Percentiles rank a stretch among this genome's conserved stretches.
Evolutionary conservation across 768 basidiomycete species (phyloP).

Genomic region (Hygrocybe punicea): DNA sequence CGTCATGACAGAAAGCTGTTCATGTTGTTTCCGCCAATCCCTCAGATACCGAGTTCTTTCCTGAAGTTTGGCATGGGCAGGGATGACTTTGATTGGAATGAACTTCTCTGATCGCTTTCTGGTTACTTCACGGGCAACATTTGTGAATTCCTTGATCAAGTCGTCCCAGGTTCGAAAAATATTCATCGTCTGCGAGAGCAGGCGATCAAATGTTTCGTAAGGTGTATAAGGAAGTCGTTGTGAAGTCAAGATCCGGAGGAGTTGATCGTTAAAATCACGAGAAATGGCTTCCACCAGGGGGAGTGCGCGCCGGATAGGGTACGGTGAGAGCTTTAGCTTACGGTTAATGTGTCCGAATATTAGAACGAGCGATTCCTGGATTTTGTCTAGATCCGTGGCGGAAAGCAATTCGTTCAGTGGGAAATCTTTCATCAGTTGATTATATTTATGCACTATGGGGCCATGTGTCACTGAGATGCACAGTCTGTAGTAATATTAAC

Average conservation of each 20-base stretch:
- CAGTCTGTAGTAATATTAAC: slow-evolving; percentile 22
- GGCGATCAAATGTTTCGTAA: slow-evolving; percentile 89
- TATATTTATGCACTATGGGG: slow-evolving; percentile 87
- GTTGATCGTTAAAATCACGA: slow-evolving; percentile 93
- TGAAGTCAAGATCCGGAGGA: slow-evolving; percentile 84
- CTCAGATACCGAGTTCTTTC: slow-evolving; percentile 82
- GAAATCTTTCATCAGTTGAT: slow-evolving; percentile 98
- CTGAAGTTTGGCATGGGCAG: slow-evolving; percentile 88
- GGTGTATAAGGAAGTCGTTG: slow-evolving; percentile 92
- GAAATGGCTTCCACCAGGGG: slow-evolving; percentile 98
- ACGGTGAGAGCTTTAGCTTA: slow-evolving; percentile 93
- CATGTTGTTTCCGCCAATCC: slow-evolving; percentile 95
- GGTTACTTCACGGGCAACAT: slow-evolving; percentile 89
- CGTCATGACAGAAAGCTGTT: slow-evolving; percentile 96
- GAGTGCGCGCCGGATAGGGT: slow-evolving; percentile 92
- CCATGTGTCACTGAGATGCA: not conserved
- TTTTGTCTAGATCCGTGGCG: slow-evolving; percentile 93
- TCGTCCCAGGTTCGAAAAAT: slow-evolving; percentile 91
- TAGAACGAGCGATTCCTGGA: slow-evolving; percentile 80
- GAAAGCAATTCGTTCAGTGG: slow-evolving; percentile 95
- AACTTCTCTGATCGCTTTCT: slow-evolving; percentile 87
- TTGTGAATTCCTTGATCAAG: slow-evolving; percentile 86
- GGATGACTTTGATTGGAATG: slow-evolving; percentile 91
- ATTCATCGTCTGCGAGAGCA: slow-evolving; percentile 67
- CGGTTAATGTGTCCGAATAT: slow-evolving; percentile 95